phyloP scores from a whole-genome alignment of 2,329 filamentous ascomycete genomes.

The Teratosphaeria destructans region DNA sequence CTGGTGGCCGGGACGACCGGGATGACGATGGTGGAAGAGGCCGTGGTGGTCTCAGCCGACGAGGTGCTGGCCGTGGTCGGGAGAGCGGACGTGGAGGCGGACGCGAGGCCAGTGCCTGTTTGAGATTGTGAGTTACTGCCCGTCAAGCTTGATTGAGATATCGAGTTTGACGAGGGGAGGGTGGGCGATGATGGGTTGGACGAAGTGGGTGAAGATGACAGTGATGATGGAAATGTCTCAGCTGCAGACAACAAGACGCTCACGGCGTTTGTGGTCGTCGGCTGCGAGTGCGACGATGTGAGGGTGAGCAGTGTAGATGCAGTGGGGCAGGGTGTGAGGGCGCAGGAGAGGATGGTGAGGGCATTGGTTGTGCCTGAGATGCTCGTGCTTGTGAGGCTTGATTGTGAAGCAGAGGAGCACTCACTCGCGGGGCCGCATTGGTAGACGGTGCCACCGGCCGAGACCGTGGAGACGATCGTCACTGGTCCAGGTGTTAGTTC shows the following conservation, averaged over 20 bases:
- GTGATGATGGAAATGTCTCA: slow-evolving; percentile 7
- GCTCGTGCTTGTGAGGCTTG: slow-evolving; percentile 4
- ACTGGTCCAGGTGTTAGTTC: slow-evolving; percentile 6
- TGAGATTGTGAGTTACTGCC: background rate
- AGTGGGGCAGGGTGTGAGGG: slow-evolving; percentile 5
- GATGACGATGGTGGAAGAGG: slow-evolving; percentile 5
- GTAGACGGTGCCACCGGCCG: slow-evolving; percentile 1
- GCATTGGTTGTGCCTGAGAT: slow-evolving; percentile 7
- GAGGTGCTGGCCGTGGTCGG: slow-evolving; percentile 1
- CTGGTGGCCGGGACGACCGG: slow-evolving; percentile 5
- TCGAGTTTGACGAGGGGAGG: slow-evolving; percentile 8
- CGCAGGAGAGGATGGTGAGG: slow-evolving; percentile 7
- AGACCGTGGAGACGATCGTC: slow-evolving; percentile 3
- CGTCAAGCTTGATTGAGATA: slow-evolving; percentile 4
- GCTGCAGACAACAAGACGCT: slow-evolving; percentile 8
- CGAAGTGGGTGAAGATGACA: slow-evolving; percentile 6
- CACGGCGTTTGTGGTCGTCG: slow-evolving; percentile 6
- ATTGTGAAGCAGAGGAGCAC: slow-evolving; percentile 10
- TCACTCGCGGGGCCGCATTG: slow-evolving; percentile 7
- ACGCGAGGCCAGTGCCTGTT: slow-evolving; percentile 2
- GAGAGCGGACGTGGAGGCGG: slow-evolving; percentile 1
- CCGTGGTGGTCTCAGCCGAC: background rate
- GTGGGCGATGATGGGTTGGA: background rate
- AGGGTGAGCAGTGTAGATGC: slow-evolving; percentile 2
- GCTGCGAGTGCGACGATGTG: background rate